These are phyloP conservation scores for Candida schatavii DNA, from an alignment of 805 yeast species.

Conservation along the genomic window DNA sequence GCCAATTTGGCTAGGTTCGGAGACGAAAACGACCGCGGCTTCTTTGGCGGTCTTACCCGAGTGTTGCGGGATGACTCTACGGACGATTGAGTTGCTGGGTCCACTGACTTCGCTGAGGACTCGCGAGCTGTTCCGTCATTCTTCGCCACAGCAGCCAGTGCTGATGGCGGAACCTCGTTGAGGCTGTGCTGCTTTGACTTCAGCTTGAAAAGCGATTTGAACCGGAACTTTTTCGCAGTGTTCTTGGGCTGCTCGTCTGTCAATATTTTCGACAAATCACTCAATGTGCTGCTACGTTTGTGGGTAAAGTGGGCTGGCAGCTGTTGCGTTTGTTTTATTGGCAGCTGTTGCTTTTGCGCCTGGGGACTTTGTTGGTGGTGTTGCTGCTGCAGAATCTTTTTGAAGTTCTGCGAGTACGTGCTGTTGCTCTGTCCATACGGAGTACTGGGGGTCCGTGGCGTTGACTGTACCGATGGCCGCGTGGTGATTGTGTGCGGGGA, in stretches of 20 bases:
- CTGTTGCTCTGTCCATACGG: neutral
- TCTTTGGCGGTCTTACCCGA: neutral
- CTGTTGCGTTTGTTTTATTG: neutral
- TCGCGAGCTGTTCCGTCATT: neutral
- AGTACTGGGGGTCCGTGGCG: neutral
- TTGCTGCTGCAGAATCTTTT: neutral
- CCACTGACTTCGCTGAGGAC: neutral
- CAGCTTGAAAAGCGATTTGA: slow-evolving; percentile 36
- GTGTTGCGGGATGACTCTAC: neutral
- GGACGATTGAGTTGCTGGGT: neutral
- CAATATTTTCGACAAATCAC: slow-evolving; percentile 14
- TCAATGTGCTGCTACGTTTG: slow-evolving; percentile 7
- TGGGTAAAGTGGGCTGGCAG: neutral
- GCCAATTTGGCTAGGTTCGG: slow-evolving; percentile 1
- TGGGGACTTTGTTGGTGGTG: neutral
- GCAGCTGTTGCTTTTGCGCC: neutral
- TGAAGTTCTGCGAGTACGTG: neutral
- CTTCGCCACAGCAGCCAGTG: neutral
- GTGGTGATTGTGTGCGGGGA: slow-evolving; percentile 1
- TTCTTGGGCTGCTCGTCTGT: neutral
- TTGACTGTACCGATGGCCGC: slow-evolving; percentile 1
- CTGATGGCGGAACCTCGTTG: slow-evolving; percentile 7
- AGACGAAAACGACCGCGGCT: neutral
- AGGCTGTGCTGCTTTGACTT: slow-evolving; percentile 30
- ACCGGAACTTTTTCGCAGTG: slow-evolving; percentile 30